These are phyloP conservation scores for Kluyveromyces sp. DNA, from an alignment of 1,139 yeast species.

Conservation along the genomic window DNA sequence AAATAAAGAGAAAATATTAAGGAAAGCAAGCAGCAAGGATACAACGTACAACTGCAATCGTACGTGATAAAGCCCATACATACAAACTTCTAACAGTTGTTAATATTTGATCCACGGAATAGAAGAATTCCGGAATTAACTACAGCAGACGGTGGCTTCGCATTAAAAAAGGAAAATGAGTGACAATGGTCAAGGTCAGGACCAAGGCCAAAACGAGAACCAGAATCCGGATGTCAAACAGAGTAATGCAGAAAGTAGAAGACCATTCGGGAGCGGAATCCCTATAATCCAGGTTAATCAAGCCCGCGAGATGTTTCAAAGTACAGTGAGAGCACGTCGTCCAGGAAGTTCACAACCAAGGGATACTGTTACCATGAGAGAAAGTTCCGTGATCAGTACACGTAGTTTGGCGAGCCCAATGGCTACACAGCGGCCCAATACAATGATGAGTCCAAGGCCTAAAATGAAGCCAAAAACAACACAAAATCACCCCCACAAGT, in stretches of 20 bases:
- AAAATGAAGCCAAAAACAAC: not conserved
- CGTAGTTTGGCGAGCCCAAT: too few relatives aligned
- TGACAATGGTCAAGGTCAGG: not conserved
- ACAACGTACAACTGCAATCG: too few relatives aligned
- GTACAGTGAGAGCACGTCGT: conserved; percentile 28
- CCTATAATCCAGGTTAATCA: conserved; percentile 50
- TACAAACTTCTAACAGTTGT: too few relatives aligned
- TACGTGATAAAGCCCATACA: too few relatives aligned
- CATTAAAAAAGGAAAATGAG: not conserved
- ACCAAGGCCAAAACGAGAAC: not conserved
- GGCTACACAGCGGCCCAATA: too few relatives aligned
- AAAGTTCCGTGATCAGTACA: not conserved
- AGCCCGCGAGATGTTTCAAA: conserved; percentile 56
- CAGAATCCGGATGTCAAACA: conserved; percentile 1
- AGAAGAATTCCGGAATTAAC: too few relatives aligned
- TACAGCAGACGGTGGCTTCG: too few relatives aligned
- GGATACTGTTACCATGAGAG: not conserved
- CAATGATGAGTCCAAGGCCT: not conserved
- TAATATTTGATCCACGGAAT: too few relatives aligned
- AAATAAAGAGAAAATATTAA: too few relatives aligned
- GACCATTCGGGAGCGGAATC: conserved; percentile 24
- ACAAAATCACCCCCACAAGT: conserved; percentile 6
- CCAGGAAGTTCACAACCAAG: conserved; percentile 7
- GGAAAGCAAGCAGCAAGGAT: too few relatives aligned
- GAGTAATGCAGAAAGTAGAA: not conserved